Conservation (phyloP, 2,329 filamentous ascomycete species). For the Alternaria burnsii region DNA sequence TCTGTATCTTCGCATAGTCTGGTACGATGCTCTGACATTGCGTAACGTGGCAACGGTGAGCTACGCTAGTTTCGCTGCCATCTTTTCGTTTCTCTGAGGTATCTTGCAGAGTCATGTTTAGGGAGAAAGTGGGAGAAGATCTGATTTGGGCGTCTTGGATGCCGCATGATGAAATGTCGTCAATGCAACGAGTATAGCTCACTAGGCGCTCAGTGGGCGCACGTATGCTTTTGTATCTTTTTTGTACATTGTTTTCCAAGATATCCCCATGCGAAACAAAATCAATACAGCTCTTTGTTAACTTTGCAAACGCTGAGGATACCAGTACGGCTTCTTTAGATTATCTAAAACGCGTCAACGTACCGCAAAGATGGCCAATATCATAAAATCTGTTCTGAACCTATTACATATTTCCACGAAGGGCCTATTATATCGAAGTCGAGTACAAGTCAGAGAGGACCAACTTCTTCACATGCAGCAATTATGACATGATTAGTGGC, state of each 20-base stretch:
- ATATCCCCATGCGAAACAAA: constrained; percentile 8
- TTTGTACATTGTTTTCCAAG: constrained; percentile 14
- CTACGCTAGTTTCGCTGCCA: neutral
- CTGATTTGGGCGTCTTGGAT: neutral
- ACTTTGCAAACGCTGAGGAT: neutral
- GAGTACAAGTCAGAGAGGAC: neutral
- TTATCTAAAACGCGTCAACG: neutral
- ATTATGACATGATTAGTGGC: constrained; percentile 25
- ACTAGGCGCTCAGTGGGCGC: neutral
- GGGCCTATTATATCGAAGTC: too few relatives aligned
- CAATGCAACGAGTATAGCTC: neutral
- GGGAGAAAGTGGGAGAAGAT: too few relatives aligned
- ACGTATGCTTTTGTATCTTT: neutral
- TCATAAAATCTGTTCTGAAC: neutral
- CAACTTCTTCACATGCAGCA: neutral
- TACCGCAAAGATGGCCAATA: neutral
- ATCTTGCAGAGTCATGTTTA: neutral
- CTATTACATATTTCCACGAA: too few relatives aligned
- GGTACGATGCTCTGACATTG: neutral
- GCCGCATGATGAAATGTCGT: neutral
- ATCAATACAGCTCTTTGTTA: neutral
- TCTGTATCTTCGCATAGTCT: constrained; percentile 15
- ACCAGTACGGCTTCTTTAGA: neutral
- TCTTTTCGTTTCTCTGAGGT: neutral
- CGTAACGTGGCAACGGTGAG: neutral